Evolutionary conservation across 441 rosid species (phyloP).

Genomic region (Erysimum cheiri): DNA sequence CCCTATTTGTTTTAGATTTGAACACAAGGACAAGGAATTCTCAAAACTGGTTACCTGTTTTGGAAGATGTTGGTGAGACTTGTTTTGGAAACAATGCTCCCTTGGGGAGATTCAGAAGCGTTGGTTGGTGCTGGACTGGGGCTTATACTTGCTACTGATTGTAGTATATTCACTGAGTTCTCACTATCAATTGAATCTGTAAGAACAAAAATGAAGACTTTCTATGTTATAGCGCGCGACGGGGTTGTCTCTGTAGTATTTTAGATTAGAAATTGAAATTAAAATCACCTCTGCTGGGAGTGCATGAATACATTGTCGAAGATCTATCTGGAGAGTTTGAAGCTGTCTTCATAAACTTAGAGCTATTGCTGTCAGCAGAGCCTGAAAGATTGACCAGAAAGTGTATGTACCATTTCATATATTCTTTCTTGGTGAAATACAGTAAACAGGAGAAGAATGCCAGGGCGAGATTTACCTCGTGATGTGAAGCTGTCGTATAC

Average conservation of each 20-base stretch:
- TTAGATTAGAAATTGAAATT: not conserved
- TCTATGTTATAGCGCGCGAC: not conserved
- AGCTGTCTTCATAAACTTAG: constrained; percentile 42
- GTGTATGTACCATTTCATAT: not conserved
- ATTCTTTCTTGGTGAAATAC: not conserved
- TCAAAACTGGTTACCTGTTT: constrained; percentile 23
- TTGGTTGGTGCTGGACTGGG: constrained; percentile 34
- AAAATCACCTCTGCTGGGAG: constrained; percentile 42
- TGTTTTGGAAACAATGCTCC: constrained; percentile 29
- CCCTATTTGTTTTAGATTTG: not conserved
- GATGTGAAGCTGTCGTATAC: constrained; percentile 44
- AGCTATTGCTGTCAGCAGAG: constrained; percentile 39
- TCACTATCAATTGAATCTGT: constrained; percentile 45
- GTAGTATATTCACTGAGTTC: constrained; percentile 25
- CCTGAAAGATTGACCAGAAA: constrained; percentile 27
- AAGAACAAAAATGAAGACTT: not conserved
- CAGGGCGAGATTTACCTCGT: constrained; percentile 27
- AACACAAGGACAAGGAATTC: not conserved
- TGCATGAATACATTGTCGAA: constrained; percentile 46
- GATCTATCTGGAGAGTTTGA: constrained; percentile 45
- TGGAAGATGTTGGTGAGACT: constrained; percentile 37
- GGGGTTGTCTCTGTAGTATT: constrained; percentile 5
- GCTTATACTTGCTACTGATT: constrained; percentile 37
- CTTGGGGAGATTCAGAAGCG: constrained; percentile 36
- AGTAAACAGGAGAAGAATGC: not conserved